Base-by-base conservation (phyloP, 371 early-diverging fungal species). In the Syncephalastrum sp. region DNA sequence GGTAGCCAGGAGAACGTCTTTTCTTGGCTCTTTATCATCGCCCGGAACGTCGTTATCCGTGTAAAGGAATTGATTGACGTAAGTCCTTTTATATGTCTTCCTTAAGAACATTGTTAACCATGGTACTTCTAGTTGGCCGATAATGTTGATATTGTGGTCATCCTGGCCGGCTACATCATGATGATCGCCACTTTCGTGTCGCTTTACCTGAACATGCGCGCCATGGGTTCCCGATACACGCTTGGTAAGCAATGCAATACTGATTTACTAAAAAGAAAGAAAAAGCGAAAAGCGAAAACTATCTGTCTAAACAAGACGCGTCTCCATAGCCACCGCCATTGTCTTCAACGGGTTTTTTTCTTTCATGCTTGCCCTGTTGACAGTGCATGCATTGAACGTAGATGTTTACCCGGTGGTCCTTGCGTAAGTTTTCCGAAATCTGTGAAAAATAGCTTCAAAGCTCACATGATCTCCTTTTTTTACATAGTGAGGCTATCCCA, bases 151-250 rank as follows among this genome's bases (percentile, higher is more conserved):
- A 81, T 93, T 44, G 60, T 88, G 49, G 82, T 94, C 24, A 82
- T 92, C 44, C 68, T 84, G 38, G 79, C 83, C 51, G 90, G 88
- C 57, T 91, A 92, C 68, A 60, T 89, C 15, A 80, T 93, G 70
- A 90, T 92, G 81, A 77, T 86, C 51, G 82, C 81, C 51, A 92
- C 93, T 6, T 85, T 94, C 59, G 74, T 86, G 25, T 79, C 85
- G 29, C 73, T 93, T 12, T 93, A 92, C 53, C 65, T 79, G 52
- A 93, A 91, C 58, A 91, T 95, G 92, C 84, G 91, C 54, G 74
- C 81, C 24, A 77, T 92, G 57, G 93, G 93, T 24, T 93, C 93
- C 14, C 81, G 83, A 53, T 85, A 86, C 59, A 84, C 90, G 1
- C 77, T 95, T 48, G 91, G 87, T 72, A 76, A 75, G 58, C 14